Evolutionary conservation across 805 yeast genomes (phyloP), one percentile per base, ranked within the genome.

Genomic region (Starmerella potacharoeniae): DNA sequence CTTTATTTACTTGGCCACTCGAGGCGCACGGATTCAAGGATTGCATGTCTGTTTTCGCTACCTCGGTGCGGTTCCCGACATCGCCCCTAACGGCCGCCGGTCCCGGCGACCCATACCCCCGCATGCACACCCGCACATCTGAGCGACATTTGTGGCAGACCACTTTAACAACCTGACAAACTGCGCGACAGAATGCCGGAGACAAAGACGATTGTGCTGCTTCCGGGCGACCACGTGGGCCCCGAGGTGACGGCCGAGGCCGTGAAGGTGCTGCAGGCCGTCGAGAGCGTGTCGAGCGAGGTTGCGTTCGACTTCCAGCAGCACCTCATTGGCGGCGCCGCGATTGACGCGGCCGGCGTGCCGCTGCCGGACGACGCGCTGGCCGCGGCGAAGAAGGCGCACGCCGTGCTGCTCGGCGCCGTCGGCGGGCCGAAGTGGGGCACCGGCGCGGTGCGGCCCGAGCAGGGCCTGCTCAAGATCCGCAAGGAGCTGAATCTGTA

Each of bases 361-460:
- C 97, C 98, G 56, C 76, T 93, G 60, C 85, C 96, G 14, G 95
- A 85, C 57, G 91, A 77, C 55, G 78, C 96, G 3, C 76, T 93
- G 49, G 85, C 74, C 47, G 89, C 95, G 9, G 79, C 97, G 39
- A 89, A 87, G 71, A 73, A 74, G 46, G 84, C 97, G 1, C 95
- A 91, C 68, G 98, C 97, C 30, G 95, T 93, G n/a, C 75, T 93
- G 61, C 77, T 93, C 55, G 98, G 98, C 62, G 96, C 98, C 8
- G 98, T 93, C 36, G 98, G 98, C 60, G 98, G 98, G 36, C 98
- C 98, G 58, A 93, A 93, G 73, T 93, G 98, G 98, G 97, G 97
- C 39, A 86, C 97, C 31, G 97, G 97, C 51, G 67, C 77, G 11
- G 97, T 91, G 48, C 83, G 98, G 74, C 98, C 98, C 52, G 98